phyloP scores from a whole-genome alignment of 805 yeast genomes.

The Candida montana region DNA sequence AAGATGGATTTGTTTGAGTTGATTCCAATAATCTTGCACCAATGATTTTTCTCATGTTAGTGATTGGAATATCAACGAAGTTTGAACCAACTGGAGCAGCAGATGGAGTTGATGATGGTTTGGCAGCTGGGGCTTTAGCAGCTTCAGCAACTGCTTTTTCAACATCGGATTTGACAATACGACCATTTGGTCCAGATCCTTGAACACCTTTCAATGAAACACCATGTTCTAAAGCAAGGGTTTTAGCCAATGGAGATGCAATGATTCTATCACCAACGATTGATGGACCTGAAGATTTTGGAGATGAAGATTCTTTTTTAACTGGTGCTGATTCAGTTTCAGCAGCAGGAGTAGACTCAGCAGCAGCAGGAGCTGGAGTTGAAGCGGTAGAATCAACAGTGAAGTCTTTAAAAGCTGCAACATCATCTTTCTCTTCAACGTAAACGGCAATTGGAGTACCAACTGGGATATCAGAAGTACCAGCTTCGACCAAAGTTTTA shows the following conservation, averaged over 20 bases:
- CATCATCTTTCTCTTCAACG: constrained; percentile 82
- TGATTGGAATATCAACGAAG: constrained; percentile 78
- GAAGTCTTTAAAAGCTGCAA: constrained; percentile 82
- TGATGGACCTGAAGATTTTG: constrained; percentile 28
- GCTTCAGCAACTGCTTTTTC: constrained; percentile 54
- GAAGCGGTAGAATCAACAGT: constrained; percentile 60
- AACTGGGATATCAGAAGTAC: constrained; percentile 86
- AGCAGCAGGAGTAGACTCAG: no score
- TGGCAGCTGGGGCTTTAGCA: constrained; percentile 38
- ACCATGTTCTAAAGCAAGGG: constrained; percentile 88
- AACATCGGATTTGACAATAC: constrained; percentile 87
- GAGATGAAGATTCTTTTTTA: constrained; percentile 20
- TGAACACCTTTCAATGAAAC: constrained; percentile 75
- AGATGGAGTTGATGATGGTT: constrained; percentile 39
- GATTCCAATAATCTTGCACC: constrained; percentile 85
- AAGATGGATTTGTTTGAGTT: constrained; percentile 83
- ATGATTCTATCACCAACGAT: constrained; percentile 51
- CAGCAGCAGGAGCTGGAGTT: constrained; percentile 16
- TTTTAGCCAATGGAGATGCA: constrained; percentile 90
- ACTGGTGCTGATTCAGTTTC: constrained; percentile 22
- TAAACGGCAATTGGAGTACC: constrained; percentile 96
- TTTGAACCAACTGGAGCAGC: constrained; percentile 47
- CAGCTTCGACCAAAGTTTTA: constrained; percentile 75
- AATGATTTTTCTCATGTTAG: constrained; percentile 90
- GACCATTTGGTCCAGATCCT: constrained; percentile 94